Base-by-base conservation (phyloP, 2,329 filamentous ascomycete genomes). In the Paramyrothecium roridum region DNA sequence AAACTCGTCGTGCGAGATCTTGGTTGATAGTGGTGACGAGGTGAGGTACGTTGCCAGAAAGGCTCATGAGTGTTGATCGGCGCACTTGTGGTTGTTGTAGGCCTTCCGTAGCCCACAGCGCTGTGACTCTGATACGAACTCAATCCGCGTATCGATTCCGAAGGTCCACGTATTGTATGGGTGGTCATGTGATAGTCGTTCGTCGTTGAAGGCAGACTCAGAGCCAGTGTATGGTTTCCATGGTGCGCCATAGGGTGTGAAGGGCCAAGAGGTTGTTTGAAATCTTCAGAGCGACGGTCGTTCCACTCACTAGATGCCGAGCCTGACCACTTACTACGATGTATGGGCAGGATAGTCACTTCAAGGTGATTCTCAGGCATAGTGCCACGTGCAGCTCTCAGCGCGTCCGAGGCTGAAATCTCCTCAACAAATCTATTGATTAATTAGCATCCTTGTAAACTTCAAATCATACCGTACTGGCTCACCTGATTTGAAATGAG, bases 301-400 rank as follows among this genome's bases (percentile, higher is more conserved):
- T 19, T 43, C 7, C 3, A 43, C 6, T 19, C 13, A 43, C n/a
- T 43, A 16, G 37, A 60, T 11, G 56, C 46, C 23, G 13, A 17
- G 11, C 53, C 52, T 23, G 61, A 54, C 71, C 71, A 73, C 55
- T 71, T 73, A 2, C 69, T 72, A 23, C 67, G 61, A 49, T 66
- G 47, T 7, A 63, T 59, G 3, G 71, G 65, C 4, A 56, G 56
- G 26, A 73, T 65, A 16, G 2, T 46, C 20, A 73, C 30, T 6
- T 59, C 59, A 10, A 73, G 54, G 2, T 58, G 56, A 26, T 61
- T 61, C 43, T 70, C 70, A 4, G 57, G 57, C 45, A 73, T 58
- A 10, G 40, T 43, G 6, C 63, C 62, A 8, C 54, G 50, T 2
- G 58, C 62, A 48, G 63, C 57, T 16, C 54, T 50, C 45, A 73